Base-by-base conservation (phyloP, 306 rosid species). In the Vigna angularis region DNA sequence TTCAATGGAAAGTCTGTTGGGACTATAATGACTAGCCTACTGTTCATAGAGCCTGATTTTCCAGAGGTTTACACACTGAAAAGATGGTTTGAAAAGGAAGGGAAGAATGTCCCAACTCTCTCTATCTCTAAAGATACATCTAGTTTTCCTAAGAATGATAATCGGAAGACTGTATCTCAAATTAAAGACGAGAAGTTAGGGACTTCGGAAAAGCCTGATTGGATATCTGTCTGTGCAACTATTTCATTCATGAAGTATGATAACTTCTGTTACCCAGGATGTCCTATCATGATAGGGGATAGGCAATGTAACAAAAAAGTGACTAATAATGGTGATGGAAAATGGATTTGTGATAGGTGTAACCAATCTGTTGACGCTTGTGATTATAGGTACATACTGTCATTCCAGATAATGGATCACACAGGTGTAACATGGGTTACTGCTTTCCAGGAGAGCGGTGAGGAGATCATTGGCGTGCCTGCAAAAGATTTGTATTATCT, bases 161-260 rank as follows among this genome's bases (percentile, higher is more conserved):
- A 63, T 66, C 81, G 93, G 51, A 91, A 95, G 90, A 87, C 90
- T 34, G 17, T 95, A 57, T 85, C 91, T 63, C 97, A 91, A 76
- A 95, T 95, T 66, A 95, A 91, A 83, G 99, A 93, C 74, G 98
- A 95, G 90, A 91, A 82, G 83, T 73, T 95, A 52, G 97, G 99
- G 77, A 93, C 97, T 61, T 91, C 90, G 1, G 99, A 93, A 74
- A 95, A 95, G 86, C 96, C 97, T 76, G 98, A 93, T 87, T 95
- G 98, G 97, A 87, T 95, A 72, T 87, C 93, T 24, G 84, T 95
- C 55, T 58, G 85, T 87, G 99, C 93, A 55, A 86, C 82, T 22
- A 26, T 93, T 78, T 79, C 93, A 70, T 90, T 70, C 67, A 45
- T 95, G 9, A 95, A 88, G 91, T 78, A 34, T n/a, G 98, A 95